Base-by-base conservation (phyloP, 2,329 filamentous ascomycete genomes). In the Xylaria sp. region DNA sequence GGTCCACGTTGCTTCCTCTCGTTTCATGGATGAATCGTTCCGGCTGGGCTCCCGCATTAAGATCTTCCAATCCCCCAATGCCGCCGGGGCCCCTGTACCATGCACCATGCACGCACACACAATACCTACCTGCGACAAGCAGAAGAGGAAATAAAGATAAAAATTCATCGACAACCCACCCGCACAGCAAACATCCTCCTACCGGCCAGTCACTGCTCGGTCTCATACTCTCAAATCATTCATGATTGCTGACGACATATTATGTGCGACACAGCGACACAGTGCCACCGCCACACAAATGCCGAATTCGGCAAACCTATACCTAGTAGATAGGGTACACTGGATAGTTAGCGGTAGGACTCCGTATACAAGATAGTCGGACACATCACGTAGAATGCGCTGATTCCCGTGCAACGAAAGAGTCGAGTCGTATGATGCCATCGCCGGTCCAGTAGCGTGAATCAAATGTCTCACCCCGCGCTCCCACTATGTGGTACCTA, bases 21-120 rank as follows among this genome's bases (percentile, higher is more conserved):
- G 58, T 63, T 59, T 64, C 60, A 67, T 41, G 48, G 55, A 36
- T 58, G 48, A 59, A 36, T 58, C 55, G 18, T 18, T 28, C 28
- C 10, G 41, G 39, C 51, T 49, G 28, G 18, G 18, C 23, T 18
- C 39, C 43, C n/a, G 43, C 31, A 61, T 60, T 31, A 3, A 39
- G 43, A 60, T 41, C n/a, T 61, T 39, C 31, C 25, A 13, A 18
- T 20, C 46, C n/a, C 8, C 28, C 28, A 28, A 48, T 48, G n/a
- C 46, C 41, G 6, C 2, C 39, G 41, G 41, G 41, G n/a, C 2
- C 46, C 46, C 46, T 49, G 46, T 49, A 49, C 15, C 46, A 48
- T 49, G 20, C 20, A 28, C 28, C 28, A 5, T 28, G 28, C 28
- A 28, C 28, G 6, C 28, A 28, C 28, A 28, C 28, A 49, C 18